phyloP scores from a whole-genome alignment of 1,284 basidiomycete species.

The Phellinidium pouzarii region DNA sequence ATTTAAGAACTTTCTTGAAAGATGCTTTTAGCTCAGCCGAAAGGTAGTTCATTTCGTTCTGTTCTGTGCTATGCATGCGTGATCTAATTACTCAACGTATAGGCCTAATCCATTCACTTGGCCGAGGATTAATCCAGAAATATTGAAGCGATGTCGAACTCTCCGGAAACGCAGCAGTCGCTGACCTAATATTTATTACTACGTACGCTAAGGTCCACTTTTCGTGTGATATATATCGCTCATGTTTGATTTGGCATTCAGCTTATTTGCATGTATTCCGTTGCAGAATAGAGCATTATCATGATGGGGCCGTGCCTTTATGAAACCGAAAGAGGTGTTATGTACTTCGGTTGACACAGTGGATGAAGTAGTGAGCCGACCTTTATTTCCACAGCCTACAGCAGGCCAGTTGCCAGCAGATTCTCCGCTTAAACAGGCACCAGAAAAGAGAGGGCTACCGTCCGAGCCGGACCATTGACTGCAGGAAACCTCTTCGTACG shows the following conservation, averaged over 20 bases:
- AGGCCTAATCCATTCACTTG: constrained; percentile 28
- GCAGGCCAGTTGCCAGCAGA: constrained; percentile 17
- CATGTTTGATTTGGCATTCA: background rate
- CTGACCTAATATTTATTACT: background rate
- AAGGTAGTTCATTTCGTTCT: background rate
- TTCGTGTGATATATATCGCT: background rate
- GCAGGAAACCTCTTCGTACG: constrained; percentile 17
- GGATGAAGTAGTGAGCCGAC: background rate
- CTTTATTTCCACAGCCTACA: constrained; percentile 18
- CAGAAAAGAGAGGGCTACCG: constrained; percentile 15
- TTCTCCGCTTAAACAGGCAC: constrained; percentile 18
- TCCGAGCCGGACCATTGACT: constrained; percentile 19
- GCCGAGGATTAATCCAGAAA: constrained; percentile 36
- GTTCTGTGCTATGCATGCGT: no score
- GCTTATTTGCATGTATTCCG: background rate
- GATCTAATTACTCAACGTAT: background rate
- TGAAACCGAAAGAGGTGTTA: background rate
- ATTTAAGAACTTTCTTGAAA: constrained; percentile 28
- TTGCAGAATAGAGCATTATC: background rate
- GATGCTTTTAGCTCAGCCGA: constrained; percentile 21
- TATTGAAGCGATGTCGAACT: constrained; percentile 24
- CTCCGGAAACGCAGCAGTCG: background rate
- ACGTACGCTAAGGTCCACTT: background rate
- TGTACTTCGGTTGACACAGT: background rate
- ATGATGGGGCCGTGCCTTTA: constrained; percentile 18